Evolutionary conservation across 176 grass and related monocot species (phyloP).

Genomic region (Poa annua): DNA sequence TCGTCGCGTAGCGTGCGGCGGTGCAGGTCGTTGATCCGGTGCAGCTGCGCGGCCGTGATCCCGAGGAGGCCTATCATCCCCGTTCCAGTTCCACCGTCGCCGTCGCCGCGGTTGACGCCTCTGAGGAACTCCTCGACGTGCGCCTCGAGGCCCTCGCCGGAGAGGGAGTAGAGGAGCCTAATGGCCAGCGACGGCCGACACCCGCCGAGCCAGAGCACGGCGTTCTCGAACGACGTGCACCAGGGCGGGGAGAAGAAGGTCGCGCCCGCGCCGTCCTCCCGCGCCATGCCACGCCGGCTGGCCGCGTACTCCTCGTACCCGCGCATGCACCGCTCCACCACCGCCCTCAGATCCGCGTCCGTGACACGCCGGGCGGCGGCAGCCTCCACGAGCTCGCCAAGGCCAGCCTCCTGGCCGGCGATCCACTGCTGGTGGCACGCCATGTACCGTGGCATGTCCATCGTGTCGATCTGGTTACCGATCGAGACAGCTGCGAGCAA

Average conservation of each 20-base stretch:
- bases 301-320: conserved; percentile 61
- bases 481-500: not conserved
- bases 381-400: conserved; percentile 42
- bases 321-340: conserved; percentile 56
- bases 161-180: conserved; percentile 72
- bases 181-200: conserved; percentile 74
- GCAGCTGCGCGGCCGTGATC: conserved; percentile 57
- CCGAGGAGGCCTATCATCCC: conserved; percentile 32
- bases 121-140: conserved; percentile 48
- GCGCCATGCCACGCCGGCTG: conserved; percentile 40
- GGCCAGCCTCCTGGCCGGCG: conserved; percentile 48
- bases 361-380: conserved; percentile 30
- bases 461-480: not conserved
- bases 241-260: conserved; percentile 67
- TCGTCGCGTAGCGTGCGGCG: conserved; percentile 56
- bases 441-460: conserved; percentile 27
- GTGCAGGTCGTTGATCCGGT: conserved; percentile 65
- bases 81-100: not conserved
- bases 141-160: conserved; percentile 59
- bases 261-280: conserved; percentile 35
- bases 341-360: conserved; percentile 50
- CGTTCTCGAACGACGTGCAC: conserved; percentile 82
- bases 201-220: conserved; percentile 69
- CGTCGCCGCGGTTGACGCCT: not conserved
- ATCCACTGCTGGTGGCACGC: conserved; percentile 60